Evolutionary conservation across 1,139 yeast species (phyloP).

Genomic region (Suhomyces maxii): DNA sequence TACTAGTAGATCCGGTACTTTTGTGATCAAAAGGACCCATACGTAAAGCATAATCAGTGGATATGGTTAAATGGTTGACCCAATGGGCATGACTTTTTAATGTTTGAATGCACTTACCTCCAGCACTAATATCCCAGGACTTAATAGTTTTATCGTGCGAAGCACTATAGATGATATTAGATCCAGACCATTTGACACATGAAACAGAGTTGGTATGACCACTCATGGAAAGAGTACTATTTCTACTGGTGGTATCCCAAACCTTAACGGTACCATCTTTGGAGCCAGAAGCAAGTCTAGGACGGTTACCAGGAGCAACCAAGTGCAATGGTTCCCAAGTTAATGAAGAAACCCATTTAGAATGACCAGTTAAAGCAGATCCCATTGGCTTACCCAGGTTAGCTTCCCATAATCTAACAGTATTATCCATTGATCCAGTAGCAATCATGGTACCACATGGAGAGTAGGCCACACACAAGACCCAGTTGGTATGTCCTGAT

Average conservation of each 20-base stretch:
- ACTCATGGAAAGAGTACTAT: slow-evolving; percentile 68
- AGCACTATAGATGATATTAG: slow-evolving; percentile 79
- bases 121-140: slow-evolving; percentile 80
- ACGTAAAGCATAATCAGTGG: slow-evolving; percentile 86
- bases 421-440: slow-evolving; percentile 94
- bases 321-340: slow-evolving; percentile 95
- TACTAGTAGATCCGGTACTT: slow-evolving; percentile 21
- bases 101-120: slow-evolving; percentile 77
- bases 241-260: slow-evolving; percentile 84
- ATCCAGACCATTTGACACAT: slow-evolving; percentile 96
- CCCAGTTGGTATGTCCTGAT: slow-evolving; percentile 91
- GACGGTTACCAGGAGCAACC: slow-evolving; percentile 60
- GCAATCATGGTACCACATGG: slow-evolving; percentile 92
- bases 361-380: slow-evolving; percentile 72
- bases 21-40: slow-evolving; percentile 76
- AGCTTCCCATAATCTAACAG: slow-evolving; percentile 80
- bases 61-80: slow-evolving; percentile 91
- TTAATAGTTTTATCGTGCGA: slow-evolving; percentile 94
- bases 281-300: slow-evolving; percentile 83
- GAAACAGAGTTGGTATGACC: slow-evolving; percentile 91
- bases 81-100: slow-evolving; percentile 94
- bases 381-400: slow-evolving; percentile 75
- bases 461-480: slow-evolving; percentile 87
- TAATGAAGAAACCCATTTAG: slow-evolving; percentile 85
- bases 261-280: slow-evolving; percentile 88